Conservation (phyloP, 2,329 filamentous ascomycete species). For the Akanthomyces uredinophilus region DNA sequence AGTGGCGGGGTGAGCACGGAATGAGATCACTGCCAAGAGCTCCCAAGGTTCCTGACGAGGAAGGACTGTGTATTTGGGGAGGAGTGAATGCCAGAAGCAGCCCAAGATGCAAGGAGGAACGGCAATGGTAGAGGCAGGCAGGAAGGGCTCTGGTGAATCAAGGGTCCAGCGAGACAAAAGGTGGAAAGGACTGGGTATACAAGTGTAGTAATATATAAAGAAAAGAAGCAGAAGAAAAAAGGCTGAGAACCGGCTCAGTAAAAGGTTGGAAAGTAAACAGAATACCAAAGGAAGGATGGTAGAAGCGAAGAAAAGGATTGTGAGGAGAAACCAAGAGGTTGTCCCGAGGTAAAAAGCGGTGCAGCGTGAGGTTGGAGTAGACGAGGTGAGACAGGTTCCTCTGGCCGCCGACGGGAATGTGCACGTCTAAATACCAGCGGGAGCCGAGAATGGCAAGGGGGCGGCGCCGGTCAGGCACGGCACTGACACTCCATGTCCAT, state of each 20-base stretch:
- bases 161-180: not conserved
- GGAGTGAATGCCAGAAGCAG: not conserved
- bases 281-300: slow-evolving; percentile 13
- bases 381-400: slow-evolving; percentile 12
- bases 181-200: not conserved
- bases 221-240: not conserved
- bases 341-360: not conserved
- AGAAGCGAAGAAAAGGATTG: not conserved
- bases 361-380: slow-evolving; percentile 8
- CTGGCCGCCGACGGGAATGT: slow-evolving; percentile 15
- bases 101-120: not conserved
- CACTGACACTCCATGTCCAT: not conserved
- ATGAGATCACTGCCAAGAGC: not conserved
- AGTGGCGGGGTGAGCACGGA: not conserved
- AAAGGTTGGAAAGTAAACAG: not conserved
- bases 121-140: not conserved
- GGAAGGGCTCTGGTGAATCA: not conserved
- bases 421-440: slow-evolving; percentile 19
- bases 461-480: not conserved
- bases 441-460: not conserved
- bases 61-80: not conserved
- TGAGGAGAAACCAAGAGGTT: not conserved
- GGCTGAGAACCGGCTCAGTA: slow-evolving; percentile 5
- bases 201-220: not conserved
- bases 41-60: not conserved